Percentiles rank a stretch among this genome's conserved stretches.
These are phyloP conservation scores for Penium margaritaceum DNA, from an alignment of 139 green algal genomes.

Conservation along the genomic window DNA sequence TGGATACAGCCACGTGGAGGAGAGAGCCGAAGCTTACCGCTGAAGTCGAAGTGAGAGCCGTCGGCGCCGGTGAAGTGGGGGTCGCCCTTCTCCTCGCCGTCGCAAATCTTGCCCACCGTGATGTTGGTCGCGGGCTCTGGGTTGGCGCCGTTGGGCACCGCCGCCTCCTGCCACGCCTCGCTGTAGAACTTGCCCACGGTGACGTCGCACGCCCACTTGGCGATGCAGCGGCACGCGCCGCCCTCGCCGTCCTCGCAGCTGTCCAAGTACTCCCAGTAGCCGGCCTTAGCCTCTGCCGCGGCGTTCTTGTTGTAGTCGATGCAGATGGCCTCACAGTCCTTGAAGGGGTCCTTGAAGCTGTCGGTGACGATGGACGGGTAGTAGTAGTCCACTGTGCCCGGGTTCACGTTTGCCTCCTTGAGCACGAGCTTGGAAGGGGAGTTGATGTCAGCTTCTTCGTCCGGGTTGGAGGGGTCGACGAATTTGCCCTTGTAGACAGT, in stretches of 20 bases:
- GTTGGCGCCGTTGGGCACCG: background rate
- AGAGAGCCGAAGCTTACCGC: background rate
- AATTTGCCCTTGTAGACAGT: background rate
- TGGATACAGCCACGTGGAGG: no score
- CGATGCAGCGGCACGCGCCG: background rate
- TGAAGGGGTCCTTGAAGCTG: background rate
- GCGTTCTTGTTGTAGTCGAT: background rate
- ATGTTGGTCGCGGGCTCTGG: background rate
- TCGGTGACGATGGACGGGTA: background rate
- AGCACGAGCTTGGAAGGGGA: background rate
- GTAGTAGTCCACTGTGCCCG: background rate
- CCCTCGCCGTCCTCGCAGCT: background rate
- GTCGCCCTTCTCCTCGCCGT: constrained; percentile 1
- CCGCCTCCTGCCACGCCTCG: background rate
- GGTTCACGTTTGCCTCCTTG: background rate
- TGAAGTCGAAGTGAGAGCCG: constrained; percentile 12
- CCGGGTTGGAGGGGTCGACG: background rate
- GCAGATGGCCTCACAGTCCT: background rate
- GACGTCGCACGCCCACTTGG: background rate
- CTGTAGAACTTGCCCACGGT: background rate
- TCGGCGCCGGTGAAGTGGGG: constrained; percentile 11
- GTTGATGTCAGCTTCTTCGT: background rate
- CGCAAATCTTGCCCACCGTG: constrained; percentile 5
- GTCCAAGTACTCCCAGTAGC: constrained; percentile 1
- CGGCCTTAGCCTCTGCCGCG: background rate